These are phyloP conservation scores for Penicillium ucsense DNA, from an alignment of 495 filamentous ascomycete species.

Conservation along the genomic window DNA sequence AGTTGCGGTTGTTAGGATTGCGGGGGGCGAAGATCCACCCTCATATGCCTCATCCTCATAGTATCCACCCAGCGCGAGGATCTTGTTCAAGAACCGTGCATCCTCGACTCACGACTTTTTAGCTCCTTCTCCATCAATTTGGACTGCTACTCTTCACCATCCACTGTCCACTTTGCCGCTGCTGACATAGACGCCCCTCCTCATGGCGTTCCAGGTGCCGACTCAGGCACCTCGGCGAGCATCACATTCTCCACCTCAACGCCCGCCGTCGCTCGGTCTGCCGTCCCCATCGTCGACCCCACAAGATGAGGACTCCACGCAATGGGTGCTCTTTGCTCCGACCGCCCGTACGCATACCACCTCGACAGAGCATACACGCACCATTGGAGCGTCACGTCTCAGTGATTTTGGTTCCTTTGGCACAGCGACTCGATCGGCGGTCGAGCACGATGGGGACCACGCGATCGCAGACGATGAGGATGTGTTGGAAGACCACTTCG, in stretches of 20 bases:
- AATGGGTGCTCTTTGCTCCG: conserved; percentile 95
- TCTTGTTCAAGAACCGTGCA: too few relatives aligned
- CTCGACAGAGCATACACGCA: conserved; percentile 63
- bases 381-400: conserved; percentile 61
- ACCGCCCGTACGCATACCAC: conserved; percentile 58
- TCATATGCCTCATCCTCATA: neutral
- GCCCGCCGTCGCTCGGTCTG: conserved; percentile 25
- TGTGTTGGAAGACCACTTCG: conserved; percentile 42
- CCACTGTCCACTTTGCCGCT: neutral
- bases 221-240: conserved; percentile 51
- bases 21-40: conserved; percentile 17
- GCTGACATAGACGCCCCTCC: neutral
- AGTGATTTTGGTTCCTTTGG: conserved; percentile 82
- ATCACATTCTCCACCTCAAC: conserved; percentile 41
- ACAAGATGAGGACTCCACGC: conserved; percentile 59
- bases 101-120: too few relatives aligned
- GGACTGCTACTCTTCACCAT: neutral
- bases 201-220: conserved; percentile 81
- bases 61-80: too few relatives aligned
- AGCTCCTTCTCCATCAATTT: too few relatives aligned
- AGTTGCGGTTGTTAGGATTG: conserved; percentile 8
- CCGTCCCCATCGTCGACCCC: conserved; percentile 28
- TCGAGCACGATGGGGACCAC: conserved; percentile 32
- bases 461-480: conserved; percentile 39
- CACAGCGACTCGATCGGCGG: conserved; percentile 45